Conservation (phyloP, 768 basidiomycete species). For the Kwoniella mangroviensis region DNA sequence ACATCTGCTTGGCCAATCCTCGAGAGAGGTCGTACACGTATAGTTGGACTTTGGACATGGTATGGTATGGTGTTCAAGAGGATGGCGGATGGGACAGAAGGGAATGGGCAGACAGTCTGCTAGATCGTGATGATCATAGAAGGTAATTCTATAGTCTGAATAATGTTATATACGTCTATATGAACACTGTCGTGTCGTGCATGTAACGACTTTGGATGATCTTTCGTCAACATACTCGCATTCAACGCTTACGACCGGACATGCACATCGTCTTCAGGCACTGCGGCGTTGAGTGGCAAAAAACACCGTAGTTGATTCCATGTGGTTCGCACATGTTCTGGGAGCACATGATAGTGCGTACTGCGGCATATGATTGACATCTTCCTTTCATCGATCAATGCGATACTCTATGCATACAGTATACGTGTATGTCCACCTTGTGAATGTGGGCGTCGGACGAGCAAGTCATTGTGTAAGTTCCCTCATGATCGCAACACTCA, state of each 20-base stretch:
- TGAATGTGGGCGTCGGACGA: too few relatives aligned
- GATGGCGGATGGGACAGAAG: background rate
- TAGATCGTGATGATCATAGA: background rate
- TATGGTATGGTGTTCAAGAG: background rate
- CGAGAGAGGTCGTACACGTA: constrained; percentile 91
- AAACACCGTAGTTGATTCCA: background rate
- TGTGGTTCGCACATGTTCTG: background rate
- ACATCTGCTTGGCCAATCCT: constrained; percentile 79
- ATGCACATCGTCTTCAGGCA: background rate
- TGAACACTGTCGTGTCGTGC: background rate
- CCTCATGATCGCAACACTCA: too few relatives aligned
- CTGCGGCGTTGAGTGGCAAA: background rate
- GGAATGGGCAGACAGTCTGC: background rate
- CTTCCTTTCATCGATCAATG: too few relatives aligned
- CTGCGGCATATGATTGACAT: too few relatives aligned
- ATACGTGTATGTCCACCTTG: too few relatives aligned
- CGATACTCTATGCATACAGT: too few relatives aligned
- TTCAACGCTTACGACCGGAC: background rate
- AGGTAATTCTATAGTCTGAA: too few relatives aligned
- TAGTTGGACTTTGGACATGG: constrained; percentile 67
- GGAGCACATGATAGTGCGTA: too few relatives aligned
- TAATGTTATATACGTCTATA: background rate
- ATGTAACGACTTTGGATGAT: background rate
- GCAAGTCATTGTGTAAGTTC: too few relatives aligned
- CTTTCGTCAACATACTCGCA: background rate